Evolutionary conservation across 2,329 filamentous ascomycete genomes (phyloP).

Genomic region (Fusarium sp.): DNA sequence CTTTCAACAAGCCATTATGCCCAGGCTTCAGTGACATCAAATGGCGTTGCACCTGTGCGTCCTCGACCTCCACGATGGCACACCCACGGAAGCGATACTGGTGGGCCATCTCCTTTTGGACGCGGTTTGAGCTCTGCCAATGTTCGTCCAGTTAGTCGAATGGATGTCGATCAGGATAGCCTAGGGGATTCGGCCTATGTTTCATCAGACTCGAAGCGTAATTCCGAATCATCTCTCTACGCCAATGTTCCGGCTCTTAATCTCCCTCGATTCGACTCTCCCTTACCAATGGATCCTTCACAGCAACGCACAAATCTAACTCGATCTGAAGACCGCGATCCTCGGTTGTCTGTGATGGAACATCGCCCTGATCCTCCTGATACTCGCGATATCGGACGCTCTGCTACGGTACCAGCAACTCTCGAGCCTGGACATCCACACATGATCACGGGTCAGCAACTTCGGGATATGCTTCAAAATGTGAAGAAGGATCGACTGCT

Average conservation of each 20-base stretch:
- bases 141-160: conserved; percentile 43
- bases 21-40: conserved; percentile 44
- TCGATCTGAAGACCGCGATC: conserved; percentile 63
- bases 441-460: conserved; percentile 64
- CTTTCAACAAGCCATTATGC: conserved; percentile 61
- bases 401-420: conserved; percentile 65
- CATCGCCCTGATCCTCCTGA: conserved; percentile 56
- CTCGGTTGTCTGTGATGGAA: conserved; percentile 65
- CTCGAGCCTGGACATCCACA: conserved; percentile 59
- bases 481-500: conserved; percentile 62
- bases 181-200: conserved; percentile 65
- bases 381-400: conserved; percentile 44
- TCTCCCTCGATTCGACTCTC: conserved; percentile 57
- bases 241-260: conserved; percentile 53
- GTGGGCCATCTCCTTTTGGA: conserved; percentile 49
- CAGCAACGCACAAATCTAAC: conserved; percentile 48
- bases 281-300: conserved; percentile 45
- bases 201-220: conserved; percentile 65
- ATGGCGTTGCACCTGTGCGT: conserved; percentile 47
- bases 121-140: conserved; percentile 39
- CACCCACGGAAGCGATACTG: conserved; percentile 59
- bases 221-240: conserved; percentile 59
- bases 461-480: conserved; percentile 66
- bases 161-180: conserved; percentile 60
- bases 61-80: conserved; percentile 60